Conservation (phyloP, 352 stramenopile species). For the Phytophthora fragariaefolia region DNA sequence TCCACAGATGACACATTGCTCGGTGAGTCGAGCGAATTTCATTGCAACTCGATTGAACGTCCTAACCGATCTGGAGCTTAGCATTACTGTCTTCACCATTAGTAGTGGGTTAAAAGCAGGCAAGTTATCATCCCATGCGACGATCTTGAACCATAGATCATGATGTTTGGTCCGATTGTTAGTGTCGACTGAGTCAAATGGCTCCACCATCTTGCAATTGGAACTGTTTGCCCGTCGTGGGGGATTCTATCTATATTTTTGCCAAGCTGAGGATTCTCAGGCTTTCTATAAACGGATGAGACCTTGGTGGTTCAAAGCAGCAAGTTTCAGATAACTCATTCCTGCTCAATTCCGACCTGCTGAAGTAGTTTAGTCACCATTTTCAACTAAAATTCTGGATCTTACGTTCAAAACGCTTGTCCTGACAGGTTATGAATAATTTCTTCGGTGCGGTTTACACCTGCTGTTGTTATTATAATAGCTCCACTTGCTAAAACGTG, state of each 20-base stretch:
- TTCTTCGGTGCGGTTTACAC: too few species aligned
- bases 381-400: too few species aligned
- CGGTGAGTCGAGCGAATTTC: slow-evolving; percentile 1
- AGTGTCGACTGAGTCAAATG: neutral
- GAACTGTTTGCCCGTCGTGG: neutral
- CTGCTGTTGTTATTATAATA: too few species aligned
- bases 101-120: slow-evolving; percentile 12
- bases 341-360: too few species aligned
- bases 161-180: neutral
- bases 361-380: too few species aligned
- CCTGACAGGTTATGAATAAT: too few species aligned
- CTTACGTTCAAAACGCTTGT: too few species aligned
- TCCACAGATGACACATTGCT: neutral
- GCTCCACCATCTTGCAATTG: neutral
- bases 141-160: slow-evolving; percentile 6
- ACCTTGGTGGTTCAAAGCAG: too few species aligned
- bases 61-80: slow-evolving; percentile 6
- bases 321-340: too few species aligned
- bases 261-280: neutral
- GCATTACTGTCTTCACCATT: slow-evolving; percentile 6
- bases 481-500: too few species aligned
- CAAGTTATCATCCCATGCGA: neutral
- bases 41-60: slow-evolving; percentile 3
- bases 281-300: too few species aligned
- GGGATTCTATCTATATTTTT: neutral